These are phyloP conservation scores for Mucor velutinosus DNA, from an alignment of 371 early-diverging fungal species.

Conservation along the genomic window DNA sequence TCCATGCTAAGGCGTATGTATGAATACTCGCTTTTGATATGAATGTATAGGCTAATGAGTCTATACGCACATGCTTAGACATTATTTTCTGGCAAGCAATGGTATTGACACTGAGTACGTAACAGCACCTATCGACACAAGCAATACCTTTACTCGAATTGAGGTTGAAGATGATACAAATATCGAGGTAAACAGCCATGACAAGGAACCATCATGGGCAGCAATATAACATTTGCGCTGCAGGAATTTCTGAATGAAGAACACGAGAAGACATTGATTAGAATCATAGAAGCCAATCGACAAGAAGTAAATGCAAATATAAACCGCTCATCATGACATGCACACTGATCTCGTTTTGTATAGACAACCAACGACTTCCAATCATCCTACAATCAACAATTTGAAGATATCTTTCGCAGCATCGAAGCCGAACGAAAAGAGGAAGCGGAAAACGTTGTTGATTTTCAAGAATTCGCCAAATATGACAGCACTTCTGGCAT, in stretches of 20 bases:
- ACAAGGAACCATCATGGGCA: not conserved
- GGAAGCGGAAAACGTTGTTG: not conserved
- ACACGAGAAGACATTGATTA: slow-evolving; percentile 19
- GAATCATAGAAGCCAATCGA: slow-evolving; percentile 19
- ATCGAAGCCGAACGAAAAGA: slow-evolving; percentile 4
- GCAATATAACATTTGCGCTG: not conserved
- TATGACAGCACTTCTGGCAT: not conserved
- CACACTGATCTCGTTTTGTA: not conserved
- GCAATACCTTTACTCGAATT: slow-evolving; percentile 4
- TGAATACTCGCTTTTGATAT: not conserved
- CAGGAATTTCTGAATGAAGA: slow-evolving; percentile 19
- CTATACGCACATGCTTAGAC: slow-evolving; percentile 21
- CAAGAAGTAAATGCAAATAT: not conserved
- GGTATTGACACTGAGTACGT: slow-evolving; percentile 36
- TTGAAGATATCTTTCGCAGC: not conserved
- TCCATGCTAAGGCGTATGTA: slow-evolving; percentile 28
- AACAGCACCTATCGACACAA: slow-evolving; percentile 9
- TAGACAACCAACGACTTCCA: slow-evolving; percentile 15
- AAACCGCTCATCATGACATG: not conserved
- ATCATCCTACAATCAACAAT: not conserved
- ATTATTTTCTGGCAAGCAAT: slow-evolving; percentile 44
- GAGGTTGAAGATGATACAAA: slow-evolving; percentile 19
- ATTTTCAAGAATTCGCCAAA: slow-evolving; percentile 10
- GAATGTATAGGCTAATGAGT: not conserved
- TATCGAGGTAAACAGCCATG: slow-evolving; percentile 12